A percentile compares a stretch with the other conserved stretches of the same genome.
phyloP scores from a whole-genome alignment of 2,329 filamentous ascomycete species.

The Colletotrichum kahawae region DNA sequence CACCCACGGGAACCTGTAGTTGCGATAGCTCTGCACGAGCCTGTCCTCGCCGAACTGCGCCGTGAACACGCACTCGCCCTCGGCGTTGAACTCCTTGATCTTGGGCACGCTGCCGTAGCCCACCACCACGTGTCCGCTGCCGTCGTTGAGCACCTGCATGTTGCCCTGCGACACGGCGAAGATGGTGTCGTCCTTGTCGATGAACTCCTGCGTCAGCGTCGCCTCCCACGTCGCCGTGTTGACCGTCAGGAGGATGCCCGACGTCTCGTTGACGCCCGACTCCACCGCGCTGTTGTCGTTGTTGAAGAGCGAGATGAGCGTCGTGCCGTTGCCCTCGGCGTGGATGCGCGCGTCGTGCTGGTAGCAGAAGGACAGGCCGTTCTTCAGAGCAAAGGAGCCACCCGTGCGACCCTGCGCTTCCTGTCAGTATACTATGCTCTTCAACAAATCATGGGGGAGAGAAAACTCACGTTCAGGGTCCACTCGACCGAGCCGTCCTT shows the following conservation, averaged over 20 bases:
- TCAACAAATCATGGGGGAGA: not conserved
- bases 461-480: constrained; percentile 2
- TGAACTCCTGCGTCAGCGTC: constrained; percentile 26
- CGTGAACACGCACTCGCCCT: constrained; percentile 57
- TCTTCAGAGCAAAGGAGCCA: constrained; percentile 17
- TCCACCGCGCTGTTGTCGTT: constrained; percentile 34
- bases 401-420: not conserved
- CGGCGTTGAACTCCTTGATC: constrained; percentile 49
- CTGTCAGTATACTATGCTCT: not conserved
- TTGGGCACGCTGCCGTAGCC: constrained; percentile 60
- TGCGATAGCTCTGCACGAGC: constrained; percentile 58
- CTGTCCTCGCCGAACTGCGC: constrained; percentile 47
- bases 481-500: constrained; percentile 29
- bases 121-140: constrained; percentile 56
- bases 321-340: constrained; percentile 22
- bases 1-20: constrained; percentile 59
- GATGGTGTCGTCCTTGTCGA: constrained; percentile 31
- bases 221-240: constrained; percentile 31
- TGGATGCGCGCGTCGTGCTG: constrained; percentile 38
- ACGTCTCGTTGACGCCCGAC: constrained; percentile 25
- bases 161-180: constrained; percentile 53
- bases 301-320: constrained; percentile 37
- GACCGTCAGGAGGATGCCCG: constrained; percentile 27
- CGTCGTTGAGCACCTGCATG: constrained; percentile 53
- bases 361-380: constrained; percentile 37